Percentiles rank a stretch among this genome's conserved stretches.
Conservation (phyloP, 2,329 filamentous ascomycete species). For the Aurifilum marmelostoma region DNA sequence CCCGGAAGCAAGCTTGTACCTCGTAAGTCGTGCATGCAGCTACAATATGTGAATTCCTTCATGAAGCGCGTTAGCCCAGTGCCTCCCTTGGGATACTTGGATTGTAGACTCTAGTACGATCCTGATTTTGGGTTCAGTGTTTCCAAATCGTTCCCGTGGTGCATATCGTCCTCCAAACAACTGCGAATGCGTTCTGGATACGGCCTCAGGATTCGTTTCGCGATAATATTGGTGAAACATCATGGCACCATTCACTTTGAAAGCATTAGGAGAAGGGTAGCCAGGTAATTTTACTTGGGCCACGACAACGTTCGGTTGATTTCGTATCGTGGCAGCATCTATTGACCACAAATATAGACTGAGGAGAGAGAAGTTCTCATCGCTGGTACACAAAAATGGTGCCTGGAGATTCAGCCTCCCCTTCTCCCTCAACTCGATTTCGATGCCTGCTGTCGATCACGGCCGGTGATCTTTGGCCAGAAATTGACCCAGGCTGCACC, state of each 20-base stretch:
- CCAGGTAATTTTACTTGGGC: not conserved
- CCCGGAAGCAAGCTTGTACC: not conserved
- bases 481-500: slow-evolving; percentile 32
- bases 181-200: not conserved
- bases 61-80: not conserved
- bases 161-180: not conserved
- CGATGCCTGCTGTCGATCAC: slow-evolving; percentile 14
- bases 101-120: not conserved
- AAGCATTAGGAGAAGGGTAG: not conserved
- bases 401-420: not conserved
- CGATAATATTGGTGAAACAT: not conserved
- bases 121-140: not conserved
- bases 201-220: not conserved
- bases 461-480: slow-evolving; percentile 33
- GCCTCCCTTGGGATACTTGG: too few relatives aligned
- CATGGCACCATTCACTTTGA: too few relatives aligned
- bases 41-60: not conserved
- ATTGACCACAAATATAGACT: not conserved
- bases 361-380: not conserved
- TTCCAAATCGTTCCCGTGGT: not conserved
- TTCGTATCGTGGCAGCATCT: not conserved
- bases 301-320: not conserved
- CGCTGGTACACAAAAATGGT: not conserved
- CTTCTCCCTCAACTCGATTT: not conserved
- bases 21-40: not conserved